Percentiles rank a stretch among this genome's conserved stretches.
These are phyloP conservation scores for Lactarius akahatsu DNA, from an alignment of 768 basidiomycete genomes.

Conservation along the genomic window DNA sequence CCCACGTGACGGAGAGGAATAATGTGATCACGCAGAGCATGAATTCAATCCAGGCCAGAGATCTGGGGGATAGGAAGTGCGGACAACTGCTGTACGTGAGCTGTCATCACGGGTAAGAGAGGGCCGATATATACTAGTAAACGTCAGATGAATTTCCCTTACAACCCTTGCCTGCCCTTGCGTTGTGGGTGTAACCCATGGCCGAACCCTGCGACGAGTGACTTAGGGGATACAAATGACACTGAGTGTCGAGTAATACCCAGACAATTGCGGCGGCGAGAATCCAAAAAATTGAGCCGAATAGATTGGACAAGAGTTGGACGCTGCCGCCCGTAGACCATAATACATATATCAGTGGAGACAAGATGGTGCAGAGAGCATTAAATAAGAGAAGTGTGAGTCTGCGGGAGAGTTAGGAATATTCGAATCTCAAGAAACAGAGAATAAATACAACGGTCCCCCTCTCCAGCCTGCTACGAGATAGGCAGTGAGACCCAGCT, in stretches of 20 bases:
- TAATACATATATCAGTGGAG: slow-evolving; percentile 65
- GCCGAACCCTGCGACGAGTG: slow-evolving; percentile 53
- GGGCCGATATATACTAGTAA: neutral
- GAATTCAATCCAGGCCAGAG: slow-evolving; percentile 75
- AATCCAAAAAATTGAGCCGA: slow-evolving; percentile 76
- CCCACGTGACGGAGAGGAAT: slow-evolving; percentile 54
- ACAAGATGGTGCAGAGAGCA: slow-evolving; percentile 73
- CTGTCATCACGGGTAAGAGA: neutral
- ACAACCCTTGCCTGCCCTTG: slow-evolving; percentile 8
- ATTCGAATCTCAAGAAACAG: slow-evolving; percentile 40
- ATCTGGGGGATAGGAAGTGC: slow-evolving; percentile 70
- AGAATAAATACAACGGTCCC: slow-evolving; percentile 2
- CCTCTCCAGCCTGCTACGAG: slow-evolving; percentile 42
- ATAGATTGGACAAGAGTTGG: slow-evolving; percentile 71
- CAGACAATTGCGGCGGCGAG: slow-evolving; percentile 62
- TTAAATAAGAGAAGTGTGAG: slow-evolving; percentile 62
- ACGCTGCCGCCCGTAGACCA: slow-evolving; percentile 68
- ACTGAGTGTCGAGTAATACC: slow-evolving; percentile 43
- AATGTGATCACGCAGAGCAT: slow-evolving; percentile 58
- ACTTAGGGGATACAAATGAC: slow-evolving; percentile 9
- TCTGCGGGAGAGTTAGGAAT: slow-evolving; percentile 38
- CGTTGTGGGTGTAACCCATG: slow-evolving; percentile 61
- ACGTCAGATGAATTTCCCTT: neutral
- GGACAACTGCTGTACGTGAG: slow-evolving; percentile 50
- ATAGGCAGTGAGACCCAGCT: slow-evolving; percentile 73